Percentiles rank a stretch among this genome's conserved stretches.
Conservation (phyloP, 2,329 filamentous ascomycete genomes). For the Rhynchosporium graminicola region DNA sequence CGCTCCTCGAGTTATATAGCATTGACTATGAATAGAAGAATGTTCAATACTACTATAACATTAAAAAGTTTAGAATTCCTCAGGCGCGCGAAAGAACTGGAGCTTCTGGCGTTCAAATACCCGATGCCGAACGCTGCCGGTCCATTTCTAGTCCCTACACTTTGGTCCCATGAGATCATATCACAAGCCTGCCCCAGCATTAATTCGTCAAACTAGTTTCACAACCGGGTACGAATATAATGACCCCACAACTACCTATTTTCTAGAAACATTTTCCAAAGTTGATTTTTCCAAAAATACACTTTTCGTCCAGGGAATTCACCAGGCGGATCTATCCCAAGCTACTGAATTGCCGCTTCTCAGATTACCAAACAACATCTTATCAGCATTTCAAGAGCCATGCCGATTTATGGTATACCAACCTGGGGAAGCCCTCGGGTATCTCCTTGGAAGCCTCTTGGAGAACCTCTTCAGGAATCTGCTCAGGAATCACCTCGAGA, state of each 20-base stretch:
- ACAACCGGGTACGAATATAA: neutral
- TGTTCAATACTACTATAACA: too few relatives aligned
- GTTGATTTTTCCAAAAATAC: neutral
- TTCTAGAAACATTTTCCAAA: neutral
- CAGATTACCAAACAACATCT: neutral
- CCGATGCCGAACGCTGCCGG: too few relatives aligned
- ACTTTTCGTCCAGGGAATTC: neutral
- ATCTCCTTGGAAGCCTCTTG: too few relatives aligned
- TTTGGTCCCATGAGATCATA: neutral
- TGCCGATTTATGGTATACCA: neutral
- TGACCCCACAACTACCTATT: neutral
- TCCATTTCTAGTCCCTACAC: neutral
- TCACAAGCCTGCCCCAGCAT: neutral
- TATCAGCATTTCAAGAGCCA: neutral
- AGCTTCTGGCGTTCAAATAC: too few relatives aligned
- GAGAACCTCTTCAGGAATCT: neutral
- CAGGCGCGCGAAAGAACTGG: too few relatives aligned
- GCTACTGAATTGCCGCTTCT: neutral
- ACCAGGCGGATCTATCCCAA: neutral
- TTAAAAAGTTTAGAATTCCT: too few relatives aligned
- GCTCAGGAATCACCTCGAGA: neutral
- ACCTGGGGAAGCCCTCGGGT: too few relatives aligned
- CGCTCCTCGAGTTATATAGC: too few relatives aligned
- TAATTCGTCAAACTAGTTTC: neutral
- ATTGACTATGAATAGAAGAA: too few relatives aligned